phyloP scores from a whole-genome alignment of 192 early-diverging fungal species.

The Diversispora eburnea region DNA sequence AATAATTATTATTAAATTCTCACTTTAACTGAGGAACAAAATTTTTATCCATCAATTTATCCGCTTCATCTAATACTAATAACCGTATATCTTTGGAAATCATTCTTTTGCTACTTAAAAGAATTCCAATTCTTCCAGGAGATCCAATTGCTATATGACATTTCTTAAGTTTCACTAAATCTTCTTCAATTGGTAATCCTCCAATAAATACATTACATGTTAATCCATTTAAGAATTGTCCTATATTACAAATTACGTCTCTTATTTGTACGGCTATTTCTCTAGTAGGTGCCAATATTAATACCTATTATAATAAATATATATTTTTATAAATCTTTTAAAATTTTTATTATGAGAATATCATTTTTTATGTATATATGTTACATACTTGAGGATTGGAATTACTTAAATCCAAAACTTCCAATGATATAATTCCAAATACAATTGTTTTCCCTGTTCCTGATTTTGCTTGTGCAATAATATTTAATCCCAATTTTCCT shows the following conservation, averaged over 20 bases:
- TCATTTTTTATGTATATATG: neutral
- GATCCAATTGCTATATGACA: constrained; percentile 57
- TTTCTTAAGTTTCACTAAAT: constrained; percentile 39
- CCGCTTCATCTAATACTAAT: constrained; percentile 59
- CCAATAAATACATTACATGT: constrained; percentile 54
- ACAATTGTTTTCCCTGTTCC: constrained; percentile 54
- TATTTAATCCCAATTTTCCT: constrained; percentile 54
- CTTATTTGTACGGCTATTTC: constrained; percentile 62
- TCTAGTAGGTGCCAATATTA: constrained; percentile 60
- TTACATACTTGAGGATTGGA: constrained; percentile 31
- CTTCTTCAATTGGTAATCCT: constrained; percentile 46
- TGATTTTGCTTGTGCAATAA: constrained; percentile 85
- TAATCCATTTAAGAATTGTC: constrained; percentile 26
- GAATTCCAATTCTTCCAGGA: constrained; percentile 45
- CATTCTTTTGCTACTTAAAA: constrained; percentile 42
- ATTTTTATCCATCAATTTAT: constrained; percentile 54
- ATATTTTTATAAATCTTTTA: neutral
- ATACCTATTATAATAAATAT: constrained; percentile 21
- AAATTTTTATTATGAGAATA: neutral
- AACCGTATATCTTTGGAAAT: constrained; percentile 38
- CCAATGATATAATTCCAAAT: constrained; percentile 60
- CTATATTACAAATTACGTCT: constrained; percentile 47
- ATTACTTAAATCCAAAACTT: constrained; percentile 36
- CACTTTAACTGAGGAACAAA: constrained; percentile 43
- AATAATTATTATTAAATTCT: neutral